Evolutionary conservation across 139 green algal species (phyloP).

Genomic region (Desmodesmus armatus): DNA sequence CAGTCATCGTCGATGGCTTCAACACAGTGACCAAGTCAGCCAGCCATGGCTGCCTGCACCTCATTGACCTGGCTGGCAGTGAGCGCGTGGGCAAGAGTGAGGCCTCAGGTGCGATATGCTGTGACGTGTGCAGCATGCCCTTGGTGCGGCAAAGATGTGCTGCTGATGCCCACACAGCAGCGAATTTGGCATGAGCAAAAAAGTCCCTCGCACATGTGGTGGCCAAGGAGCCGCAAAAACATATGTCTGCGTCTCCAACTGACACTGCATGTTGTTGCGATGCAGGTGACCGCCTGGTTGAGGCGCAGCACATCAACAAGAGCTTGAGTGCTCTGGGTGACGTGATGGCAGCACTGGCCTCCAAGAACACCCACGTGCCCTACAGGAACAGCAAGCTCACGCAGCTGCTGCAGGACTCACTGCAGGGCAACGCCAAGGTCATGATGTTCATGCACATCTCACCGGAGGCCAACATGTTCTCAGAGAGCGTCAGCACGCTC

Average conservation of each 20-base stretch:
- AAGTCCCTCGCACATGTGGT: too few relatives aligned
- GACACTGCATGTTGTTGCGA: too few relatives aligned
- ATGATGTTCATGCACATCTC: constrained; percentile 97
- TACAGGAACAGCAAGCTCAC: constrained; percentile 96
- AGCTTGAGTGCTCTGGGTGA: constrained; percentile 80
- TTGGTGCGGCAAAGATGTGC: too few relatives aligned
- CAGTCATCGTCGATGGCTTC: constrained; percentile 73
- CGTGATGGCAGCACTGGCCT: constrained; percentile 86
- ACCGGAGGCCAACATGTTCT: constrained; percentile 77
- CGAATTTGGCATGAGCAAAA: too few relatives aligned
- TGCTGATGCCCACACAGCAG: too few relatives aligned
- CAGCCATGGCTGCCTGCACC: constrained; percentile 77
- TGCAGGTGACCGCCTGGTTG: constrained; percentile 81
- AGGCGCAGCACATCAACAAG: constrained; percentile 92
- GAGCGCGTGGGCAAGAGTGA: constrained; percentile 84
- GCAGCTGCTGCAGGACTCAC: constrained; percentile 88
- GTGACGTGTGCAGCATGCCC: not conserved
- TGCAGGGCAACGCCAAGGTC: constrained; percentile 83
- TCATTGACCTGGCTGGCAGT: constrained; percentile 85
- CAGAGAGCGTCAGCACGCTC: constrained; percentile 87
- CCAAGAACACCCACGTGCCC: constrained; percentile 56
- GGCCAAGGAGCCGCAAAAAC: too few relatives aligned
- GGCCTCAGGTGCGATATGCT: constrained; percentile 65
- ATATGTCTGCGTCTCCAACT: too few relatives aligned
- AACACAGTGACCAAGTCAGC: constrained; percentile 57